Evolutionary conservation across 345 rosid genomes (phyloP), one percentile per base, ranked within the genome.

Genomic region (Lepidium aucheri): DNA sequence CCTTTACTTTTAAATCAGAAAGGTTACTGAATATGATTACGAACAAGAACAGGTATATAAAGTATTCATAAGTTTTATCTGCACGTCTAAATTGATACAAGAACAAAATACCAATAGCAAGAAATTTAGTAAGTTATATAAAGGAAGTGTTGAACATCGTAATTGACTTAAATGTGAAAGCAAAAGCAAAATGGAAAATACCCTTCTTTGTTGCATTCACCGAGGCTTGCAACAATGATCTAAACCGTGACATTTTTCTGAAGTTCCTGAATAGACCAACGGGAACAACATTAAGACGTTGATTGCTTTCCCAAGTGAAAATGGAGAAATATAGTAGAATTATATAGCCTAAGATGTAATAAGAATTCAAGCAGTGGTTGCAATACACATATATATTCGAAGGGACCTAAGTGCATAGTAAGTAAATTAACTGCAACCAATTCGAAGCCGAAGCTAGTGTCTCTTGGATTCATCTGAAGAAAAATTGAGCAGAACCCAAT

Each of bases 161-260:
- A 57, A 68, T 22, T 53, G 41, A 20, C 43, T 18, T 14, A 53
- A 65, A 22, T 22, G 38, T 46, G 30, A 6, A 22, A 28, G 5
- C 9, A 43, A 38, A 69, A 26, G 22, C n/a, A 58, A 45, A 11
- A 3, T 17, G 42, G 51, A 33, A 46, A 4, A 16, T 71, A 89
- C 98, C 97, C 73, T 69, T 89, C 86, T 87, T 92, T 14, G 97
- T 89, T 63, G 88, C 96, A 82, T 74, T 83, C 53, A 87, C 18
- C 42, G 94, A 88, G 63, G 95, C 92, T 72, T 89, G 92, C 84
- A 82, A 81, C 44, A 87, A 15, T 20, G 80, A 80, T 53, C 91
- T 85, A 74, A 92, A 79, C 68, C 95, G 80, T 10, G 93, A 86
- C 98, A 92, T 92, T 26, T 62, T 53, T 56, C 24, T 53, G 9